Conservation (phyloP, 2,329 filamentous ascomycete genomes). For the Aspergillus sp. region DNA sequence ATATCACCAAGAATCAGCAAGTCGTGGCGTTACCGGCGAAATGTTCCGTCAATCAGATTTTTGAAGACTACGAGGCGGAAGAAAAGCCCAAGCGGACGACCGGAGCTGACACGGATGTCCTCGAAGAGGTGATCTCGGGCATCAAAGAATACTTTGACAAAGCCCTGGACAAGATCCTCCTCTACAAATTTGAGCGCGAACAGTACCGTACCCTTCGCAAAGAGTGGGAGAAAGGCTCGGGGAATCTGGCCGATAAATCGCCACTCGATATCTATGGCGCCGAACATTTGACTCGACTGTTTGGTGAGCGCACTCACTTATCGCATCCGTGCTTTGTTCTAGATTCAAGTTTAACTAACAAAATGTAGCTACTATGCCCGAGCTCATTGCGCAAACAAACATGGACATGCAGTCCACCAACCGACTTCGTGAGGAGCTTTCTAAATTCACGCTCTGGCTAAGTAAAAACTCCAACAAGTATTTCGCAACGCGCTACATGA, state of each 20-base stretch:
- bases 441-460: constrained; percentile 83
- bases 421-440: constrained; percentile 82
- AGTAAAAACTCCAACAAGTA: constrained; percentile 73
- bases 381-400: constrained; percentile 94
- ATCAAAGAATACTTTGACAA: constrained; percentile 94
- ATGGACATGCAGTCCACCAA: constrained; percentile 93
- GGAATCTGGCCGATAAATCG: constrained; percentile 67
- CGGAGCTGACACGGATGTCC: constrained; percentile 71
- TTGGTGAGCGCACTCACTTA: constrained; percentile 62
- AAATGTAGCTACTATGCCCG: constrained; percentile 76
- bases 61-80: constrained; percentile 75
- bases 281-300: constrained; percentile 84
- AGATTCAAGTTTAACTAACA: constrained; percentile 2
- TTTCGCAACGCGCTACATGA: constrained; percentile 57
- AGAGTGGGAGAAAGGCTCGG: constrained; percentile 62
- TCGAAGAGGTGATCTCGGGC: constrained; percentile 85
- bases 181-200: constrained; percentile 90
- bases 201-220: constrained; percentile 80
- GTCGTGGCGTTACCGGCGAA: constrained; percentile 80
- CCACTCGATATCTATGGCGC: constrained; percentile 85
- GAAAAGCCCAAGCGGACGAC: constrained; percentile 67
- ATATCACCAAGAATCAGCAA: constrained; percentile 91
- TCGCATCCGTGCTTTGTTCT: background rate
- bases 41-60: constrained; percentile 71
- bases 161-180: constrained; percentile 78